Evolutionary conservation across 192 early-diverging fungal species (phyloP), one percentile per base, ranked within the genome.

Genomic region (Coemansia sp.): DNA sequence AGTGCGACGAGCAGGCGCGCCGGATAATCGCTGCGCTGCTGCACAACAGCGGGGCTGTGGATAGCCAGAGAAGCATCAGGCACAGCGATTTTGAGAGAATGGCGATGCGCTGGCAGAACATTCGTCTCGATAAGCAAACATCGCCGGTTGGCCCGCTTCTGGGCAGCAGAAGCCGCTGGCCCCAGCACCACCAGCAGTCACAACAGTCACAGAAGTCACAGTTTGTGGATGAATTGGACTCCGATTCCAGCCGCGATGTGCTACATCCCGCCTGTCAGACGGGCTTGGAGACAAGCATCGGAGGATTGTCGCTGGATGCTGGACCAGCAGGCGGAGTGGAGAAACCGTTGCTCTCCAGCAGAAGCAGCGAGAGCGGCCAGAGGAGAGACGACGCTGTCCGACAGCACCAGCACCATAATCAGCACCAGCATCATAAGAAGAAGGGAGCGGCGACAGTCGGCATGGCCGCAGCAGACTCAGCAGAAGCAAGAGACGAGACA

Each of bases 91-190:
- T 71, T 60, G 69, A 71, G 57, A 62, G 54, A 32, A 59, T 71
- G 69, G 69, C 69, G 46, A 63, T 71, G 69, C 61, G 69, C 39
- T 71, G 69, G 69, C 69, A 71, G 47, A 71, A 64, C 41, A 64
- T 71, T 56, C 52, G 69, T 16, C 18, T 22, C 6, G 41, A 51
- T 18, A 41, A 41, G 56, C n/a, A 47, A 18, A 56, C 46, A 2
- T 71, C 69, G 61, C 69, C 69, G 15, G 63, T 71, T 13, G 69
- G 69, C 11, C 69, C 69, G 4, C 62, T 71, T 4, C 13, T 13
- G 57, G 59, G 59, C 59, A 12, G 47, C 47, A 7, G 10, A 8
- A 59, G 26, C n/a, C 57, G 36, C 18, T 41, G 57, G 36, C 57
- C 37, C n/a, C 36, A 26, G 3, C 26, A 26, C 26, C 26, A 59